A percentile compares a stretch with the other conserved stretches of the same genome.
Evolutionary conservation across 1,139 yeast genomes (phyloP).

Genomic region (Geotrichum klebahnii): DNA sequence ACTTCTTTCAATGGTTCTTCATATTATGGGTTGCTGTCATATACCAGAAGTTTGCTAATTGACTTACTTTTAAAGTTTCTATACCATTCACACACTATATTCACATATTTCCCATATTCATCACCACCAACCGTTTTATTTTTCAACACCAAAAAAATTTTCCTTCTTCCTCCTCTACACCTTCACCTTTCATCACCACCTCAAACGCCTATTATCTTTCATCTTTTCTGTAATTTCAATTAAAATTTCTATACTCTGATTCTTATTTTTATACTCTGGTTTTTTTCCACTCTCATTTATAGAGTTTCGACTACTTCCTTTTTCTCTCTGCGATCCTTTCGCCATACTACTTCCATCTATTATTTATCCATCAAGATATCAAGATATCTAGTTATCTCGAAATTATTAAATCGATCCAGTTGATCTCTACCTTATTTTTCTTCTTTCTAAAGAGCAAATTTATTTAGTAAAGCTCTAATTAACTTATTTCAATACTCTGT

Average conservation of each 20-base stretch:
- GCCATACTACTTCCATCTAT: neutral
- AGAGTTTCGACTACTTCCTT: too few relatives aligned
- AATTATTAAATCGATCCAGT: neutral
- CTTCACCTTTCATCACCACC: neutral
- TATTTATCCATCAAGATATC: neutral
- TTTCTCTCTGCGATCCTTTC: too few relatives aligned
- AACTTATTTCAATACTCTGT: neutral
- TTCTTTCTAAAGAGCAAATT: too few relatives aligned
- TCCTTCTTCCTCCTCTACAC: constrained; percentile 22
- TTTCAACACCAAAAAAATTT: constrained; percentile 34
- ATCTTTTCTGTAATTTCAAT: neutral
- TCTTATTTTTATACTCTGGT: neutral
- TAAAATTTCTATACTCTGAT: neutral
- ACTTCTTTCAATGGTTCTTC: too few relatives aligned
- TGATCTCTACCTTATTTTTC: neutral
- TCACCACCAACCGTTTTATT: neutral
- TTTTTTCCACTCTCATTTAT: neutral
- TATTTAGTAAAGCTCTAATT: too few relatives aligned
- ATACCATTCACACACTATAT: too few relatives aligned
- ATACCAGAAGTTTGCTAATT: too few relatives aligned
- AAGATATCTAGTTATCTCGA: neutral
- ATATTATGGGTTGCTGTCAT: too few relatives aligned
- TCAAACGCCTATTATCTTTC: neutral
- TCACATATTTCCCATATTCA: neutral
- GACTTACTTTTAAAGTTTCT: too few relatives aligned